Conservation (phyloP, 768 basidiomycete species). For the Holtermannia corniformis region DNA sequence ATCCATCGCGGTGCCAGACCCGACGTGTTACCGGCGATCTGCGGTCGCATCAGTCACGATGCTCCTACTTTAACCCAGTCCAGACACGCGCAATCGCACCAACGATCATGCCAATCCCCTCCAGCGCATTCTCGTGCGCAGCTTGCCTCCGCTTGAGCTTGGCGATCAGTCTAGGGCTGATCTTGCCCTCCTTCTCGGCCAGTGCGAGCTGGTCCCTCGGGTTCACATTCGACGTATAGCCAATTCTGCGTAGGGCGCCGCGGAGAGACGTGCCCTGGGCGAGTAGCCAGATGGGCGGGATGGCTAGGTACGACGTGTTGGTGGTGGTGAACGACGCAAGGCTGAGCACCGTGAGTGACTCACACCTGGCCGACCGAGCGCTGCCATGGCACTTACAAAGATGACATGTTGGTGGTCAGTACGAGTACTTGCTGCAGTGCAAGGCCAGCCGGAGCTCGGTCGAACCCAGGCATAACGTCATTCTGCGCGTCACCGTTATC, state of each 20-base stretch:
- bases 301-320: conserved; percentile 27
- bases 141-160: conserved; percentile 28
- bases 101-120: conserved; percentile 18
- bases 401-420: not conserved
- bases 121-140: conserved; percentile 27
- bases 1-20: conserved; percentile 19
- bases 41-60: not conserved
- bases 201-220: conserved; percentile 13
- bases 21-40: conserved; percentile 27
- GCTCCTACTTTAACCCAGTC: not conserved
- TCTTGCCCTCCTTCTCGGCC: conserved; percentile 25
- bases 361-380: too few species aligned
- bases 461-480: too few species aligned
- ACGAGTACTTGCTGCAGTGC: too few species aligned
- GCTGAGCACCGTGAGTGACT: too few species aligned
- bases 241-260: conserved; percentile 14
- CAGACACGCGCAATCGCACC: conserved; percentile 19
- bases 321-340: not conserved
- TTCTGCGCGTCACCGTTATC: too few species aligned
- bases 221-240: conserved; percentile 20
- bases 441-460: too few species aligned
- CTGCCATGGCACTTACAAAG: not conserved
- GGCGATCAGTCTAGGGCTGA: conserved; percentile 11
- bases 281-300: conserved; percentile 21
- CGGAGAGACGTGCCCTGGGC: conserved; percentile 15